Evolutionary conservation across 768 basidiomycete species (phyloP), one percentile per base, ranked within the genome.

Genomic region (Lepiota brunneoincarnata): DNA sequence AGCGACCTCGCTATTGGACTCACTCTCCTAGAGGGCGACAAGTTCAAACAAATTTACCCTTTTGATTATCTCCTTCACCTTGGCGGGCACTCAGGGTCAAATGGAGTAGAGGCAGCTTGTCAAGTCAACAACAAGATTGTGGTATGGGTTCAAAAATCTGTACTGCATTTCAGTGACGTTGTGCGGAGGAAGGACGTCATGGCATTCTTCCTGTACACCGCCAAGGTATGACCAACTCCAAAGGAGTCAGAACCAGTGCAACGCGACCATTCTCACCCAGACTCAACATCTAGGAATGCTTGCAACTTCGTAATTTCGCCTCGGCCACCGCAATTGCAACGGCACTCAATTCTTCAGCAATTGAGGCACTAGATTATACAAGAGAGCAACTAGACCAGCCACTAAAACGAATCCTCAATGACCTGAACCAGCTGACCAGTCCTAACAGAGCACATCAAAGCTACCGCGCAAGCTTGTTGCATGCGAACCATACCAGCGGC

Each of bases 1-100:
- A 54, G 61, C 7, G 74, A 74, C 55, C 67, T 79, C 3, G 79
- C 78, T 1, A 67, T 72, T 41, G 76, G 71, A 1, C 68, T 79
- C 11, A 71, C 76, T 2, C 58, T 77, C 10, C 63, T 78, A 10
- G 78, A 79, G 60, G 73, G 74, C 15, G 74, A 77, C 51, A 65
- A 60, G 47, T 78, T 73, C 57, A 61, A 60, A 17, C 59, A 65
- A 18, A 69, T 79, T 15, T 62, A 67, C 36, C 70, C 75, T 0
- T 67, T 69, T 4, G 77, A 78, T 60, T 79, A 74, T 44, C 69
- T 79, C 37, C 66, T 66, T 15, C 70, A 78, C 59, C 63, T 76
- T 14, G 58, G 65, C 35, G 63, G 60, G 24, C 61, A 63, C 20
- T 56, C 66, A 10, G 64, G 65, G 4, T 53, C 56, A 18, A 74